Percentiles rank a stretch among this genome's conserved stretches.
Conservation (phyloP, 2,329 filamentous ascomycete genomes). For the Colletotrichum orbiculare region DNA sequence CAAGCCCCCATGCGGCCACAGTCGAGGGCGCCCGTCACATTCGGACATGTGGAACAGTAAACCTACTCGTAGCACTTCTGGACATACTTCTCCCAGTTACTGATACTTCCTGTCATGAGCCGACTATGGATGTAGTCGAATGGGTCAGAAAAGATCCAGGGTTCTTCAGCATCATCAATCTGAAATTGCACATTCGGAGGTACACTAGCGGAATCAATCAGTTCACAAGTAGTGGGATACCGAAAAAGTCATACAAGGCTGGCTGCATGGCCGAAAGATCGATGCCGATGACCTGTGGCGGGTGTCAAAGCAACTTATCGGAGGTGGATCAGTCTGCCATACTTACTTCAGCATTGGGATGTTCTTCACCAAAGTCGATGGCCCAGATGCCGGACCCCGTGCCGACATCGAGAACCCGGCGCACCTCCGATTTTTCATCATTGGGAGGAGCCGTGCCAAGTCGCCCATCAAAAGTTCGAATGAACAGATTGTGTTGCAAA, state of each 20-base stretch:
- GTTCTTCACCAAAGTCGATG: constrained; percentile 39
- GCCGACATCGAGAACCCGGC: constrained; percentile 39
- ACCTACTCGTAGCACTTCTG: not conserved
- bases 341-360: constrained; percentile 1
- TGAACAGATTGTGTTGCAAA: constrained; percentile 42
- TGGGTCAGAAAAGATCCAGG: constrained; percentile 48
- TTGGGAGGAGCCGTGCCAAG: constrained; percentile 37
- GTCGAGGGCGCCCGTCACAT: too few relatives aligned
- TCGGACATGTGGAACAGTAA: too few relatives aligned
- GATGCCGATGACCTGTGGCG: not conserved
- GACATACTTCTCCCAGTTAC: not conserved
- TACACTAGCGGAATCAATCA: not conserved
- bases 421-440: not conserved
- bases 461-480: constrained; percentile 39
- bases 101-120: constrained; percentile 49
- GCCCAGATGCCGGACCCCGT: constrained; percentile 42
- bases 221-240: too few relatives aligned
- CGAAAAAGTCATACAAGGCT: not conserved
- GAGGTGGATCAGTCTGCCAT: too few relatives aligned
- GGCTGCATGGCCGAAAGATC: constrained; percentile 52
- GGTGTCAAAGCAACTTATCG: not conserved
- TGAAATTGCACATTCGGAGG: constrained; percentile 49
- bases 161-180: constrained; percentile 48
- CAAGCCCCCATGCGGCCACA: too few relatives aligned
- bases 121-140: constrained; percentile 71